Conservation (phyloP, 345 rosid genomes). For the Rhodamnia rubescens region DNA sequence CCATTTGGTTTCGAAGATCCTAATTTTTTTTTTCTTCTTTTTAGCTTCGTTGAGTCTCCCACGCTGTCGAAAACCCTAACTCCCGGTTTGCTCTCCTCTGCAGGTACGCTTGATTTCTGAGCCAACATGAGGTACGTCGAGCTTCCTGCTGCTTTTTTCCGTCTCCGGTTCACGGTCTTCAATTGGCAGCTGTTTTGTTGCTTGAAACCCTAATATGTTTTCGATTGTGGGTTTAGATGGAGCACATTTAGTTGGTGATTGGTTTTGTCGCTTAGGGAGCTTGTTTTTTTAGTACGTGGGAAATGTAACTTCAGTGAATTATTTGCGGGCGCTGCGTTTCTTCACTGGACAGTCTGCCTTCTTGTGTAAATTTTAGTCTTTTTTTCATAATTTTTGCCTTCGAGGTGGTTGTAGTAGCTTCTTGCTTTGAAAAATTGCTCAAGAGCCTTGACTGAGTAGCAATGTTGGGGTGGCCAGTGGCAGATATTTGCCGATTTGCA, state of each 20-base stretch:
- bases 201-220: not conserved
- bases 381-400: not conserved
- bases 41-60: not conserved
- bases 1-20: not conserved
- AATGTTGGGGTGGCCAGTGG: not conserved
- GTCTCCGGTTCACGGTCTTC: not conserved
- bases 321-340: not conserved
- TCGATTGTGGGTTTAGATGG: not conserved
- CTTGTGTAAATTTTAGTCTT: not conserved
- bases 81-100: not conserved
- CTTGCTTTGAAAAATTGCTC: not conserved
- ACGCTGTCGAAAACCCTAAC: not conserved
- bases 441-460: not conserved
- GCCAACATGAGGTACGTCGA: conserved; percentile 29
- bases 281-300: not conserved
- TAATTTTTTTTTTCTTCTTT: not conserved
- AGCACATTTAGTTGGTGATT: not conserved
- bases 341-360: not conserved
- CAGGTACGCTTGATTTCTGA: conserved; percentile 12
- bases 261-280: not conserved
- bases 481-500: not conserved
- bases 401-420: too few species aligned
- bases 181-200: not conserved
- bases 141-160: not conserved
- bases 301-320: not conserved